Percentiles rank a stretch among this genome's conserved stretches.
Conservation (phyloP, 768 basidiomycete genomes). For the Strobilomyces dryophilus region DNA sequence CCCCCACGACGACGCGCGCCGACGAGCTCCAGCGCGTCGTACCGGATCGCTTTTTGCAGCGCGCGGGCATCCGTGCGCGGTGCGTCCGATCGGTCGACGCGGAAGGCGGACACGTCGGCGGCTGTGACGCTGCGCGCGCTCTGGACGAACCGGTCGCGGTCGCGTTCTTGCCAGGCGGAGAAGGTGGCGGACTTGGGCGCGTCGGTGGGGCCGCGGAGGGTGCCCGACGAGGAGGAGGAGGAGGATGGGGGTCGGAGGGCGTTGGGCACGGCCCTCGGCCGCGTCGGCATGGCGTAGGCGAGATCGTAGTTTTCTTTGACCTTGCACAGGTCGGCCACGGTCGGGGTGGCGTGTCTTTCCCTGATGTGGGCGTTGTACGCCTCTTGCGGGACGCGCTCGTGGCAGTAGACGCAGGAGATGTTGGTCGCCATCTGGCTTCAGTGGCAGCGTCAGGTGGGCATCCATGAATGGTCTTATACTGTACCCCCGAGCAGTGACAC, state of each 20-base stretch:
- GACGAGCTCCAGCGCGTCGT: conserved; percentile 21
- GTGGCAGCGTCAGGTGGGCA: too few relatives aligned
- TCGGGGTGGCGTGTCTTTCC: conserved; percentile 10
- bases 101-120: conserved; percentile 24
- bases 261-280: not conserved
- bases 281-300: not conserved
- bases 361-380: conserved; percentile 8
- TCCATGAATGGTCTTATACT: too few relatives aligned
- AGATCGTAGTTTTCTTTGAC: conserved; percentile 2
- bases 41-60: conserved; percentile 21
- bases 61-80: conserved; percentile 17
- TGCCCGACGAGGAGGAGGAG: not conserved
- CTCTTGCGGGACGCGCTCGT: not conserved
- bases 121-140: conserved; percentile 13
- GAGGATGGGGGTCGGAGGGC: not conserved
- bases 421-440: not conserved
- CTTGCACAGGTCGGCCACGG: conserved; percentile 5
- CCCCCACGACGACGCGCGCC: conserved; percentile 5
- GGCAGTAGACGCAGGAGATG: conserved; percentile 15
- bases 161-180: conserved; percentile 17
- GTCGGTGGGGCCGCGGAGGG: not conserved
- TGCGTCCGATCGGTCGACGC: conserved; percentile 21
- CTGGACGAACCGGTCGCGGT: conserved; percentile 4
- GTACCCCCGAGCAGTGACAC: too few relatives aligned
- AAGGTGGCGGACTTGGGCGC: conserved; percentile 14